Base-by-base conservation (phyloP, 2,329 filamentous ascomycete species). In the Aspergillus japonicus region DNA sequence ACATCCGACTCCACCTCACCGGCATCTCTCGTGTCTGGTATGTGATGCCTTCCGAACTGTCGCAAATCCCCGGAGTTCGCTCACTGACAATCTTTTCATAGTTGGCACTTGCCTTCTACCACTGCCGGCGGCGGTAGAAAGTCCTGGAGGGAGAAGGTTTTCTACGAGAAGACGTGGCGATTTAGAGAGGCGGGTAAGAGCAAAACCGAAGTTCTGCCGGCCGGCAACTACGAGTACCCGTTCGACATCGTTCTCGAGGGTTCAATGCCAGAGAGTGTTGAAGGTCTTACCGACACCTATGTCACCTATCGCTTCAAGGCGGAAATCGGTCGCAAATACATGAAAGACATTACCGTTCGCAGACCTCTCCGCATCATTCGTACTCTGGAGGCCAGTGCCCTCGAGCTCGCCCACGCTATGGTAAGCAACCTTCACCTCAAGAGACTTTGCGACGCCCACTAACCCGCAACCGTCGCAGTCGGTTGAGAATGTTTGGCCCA, bases 401-500 rank as follows among this genome's bases (percentile, higher is more conserved):
- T 93, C 60, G 90, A 94, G 72, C 84, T 93, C 63, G 83, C 90
- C 42, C 90, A 98, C 75, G 89, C 92, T 51, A 95, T 97, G 91
- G 91, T 81, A 71, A 65, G 72, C 29, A 49, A 6, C 5, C 6
- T 12, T 16, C 16, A 5, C 21, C 29, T 12, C 5, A 26, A 5
- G 48, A 39, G 21, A 44, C 7, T 19, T 26, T 52, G 23, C 39
- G 35, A 26, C 14, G 24, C 53, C 49, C 39, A 51, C 67, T 70
- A 54, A 72, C 63, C 26, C 21, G 44, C 47, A 49, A 56, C n/a
- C 56, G 23, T 59, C n/a, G 39, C 39, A 85, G 81, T 83, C 91
- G 64, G 93, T 98, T 64, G 93, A 97, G 76, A 97, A 97, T 71
- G 90, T 96, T 64, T 99, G 95, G 95, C 90, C 92, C 5, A 95